Percentiles rank a stretch among this genome's conserved stretches.
Conservation (phyloP, 306 rosid species). For the Ormosia semicastrata region DNA sequence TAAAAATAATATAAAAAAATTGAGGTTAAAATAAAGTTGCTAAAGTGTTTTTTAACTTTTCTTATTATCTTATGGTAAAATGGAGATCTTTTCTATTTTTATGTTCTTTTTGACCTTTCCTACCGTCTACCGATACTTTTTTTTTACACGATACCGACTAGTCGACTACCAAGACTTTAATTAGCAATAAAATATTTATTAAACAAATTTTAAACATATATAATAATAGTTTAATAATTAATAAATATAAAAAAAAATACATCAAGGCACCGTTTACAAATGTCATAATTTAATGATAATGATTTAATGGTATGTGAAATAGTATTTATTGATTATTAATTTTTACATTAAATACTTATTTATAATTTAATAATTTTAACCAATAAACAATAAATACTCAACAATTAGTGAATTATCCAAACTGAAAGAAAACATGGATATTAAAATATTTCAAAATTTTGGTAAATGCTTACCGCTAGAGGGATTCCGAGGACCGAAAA, state of each 20-base stretch:
- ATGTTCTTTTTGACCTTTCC: not conserved
- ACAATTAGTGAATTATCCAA: too few species aligned
- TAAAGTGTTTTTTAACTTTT: slow-evolving; percentile 15
- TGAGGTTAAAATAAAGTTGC: not conserved
- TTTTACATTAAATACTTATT: not conserved
- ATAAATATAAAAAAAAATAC: not conserved
- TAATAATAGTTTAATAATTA: too few species aligned
- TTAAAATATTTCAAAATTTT: too few species aligned
- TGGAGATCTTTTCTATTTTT: not conserved
- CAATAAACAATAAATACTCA: not conserved
- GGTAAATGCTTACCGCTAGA: slow-evolving; percentile 31
- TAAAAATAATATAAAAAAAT: too few species aligned
- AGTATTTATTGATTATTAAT: not conserved
- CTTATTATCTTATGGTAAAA: not conserved
- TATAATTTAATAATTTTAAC: not conserved
- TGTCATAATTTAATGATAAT: too few species aligned
- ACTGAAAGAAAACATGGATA: not conserved
- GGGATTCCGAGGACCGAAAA: slow-evolving; percentile 78
- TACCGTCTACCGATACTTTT: not conserved
- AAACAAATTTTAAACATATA: not conserved
- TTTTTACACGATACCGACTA: too few species aligned
- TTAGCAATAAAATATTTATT: not conserved
- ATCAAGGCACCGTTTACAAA: too few species aligned
- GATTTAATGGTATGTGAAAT: too few species aligned
- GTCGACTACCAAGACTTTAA: not conserved